phyloP scores from a whole-genome alignment of 2,329 filamentous ascomycete genomes.

The Exophiala alcalophila region DNA sequence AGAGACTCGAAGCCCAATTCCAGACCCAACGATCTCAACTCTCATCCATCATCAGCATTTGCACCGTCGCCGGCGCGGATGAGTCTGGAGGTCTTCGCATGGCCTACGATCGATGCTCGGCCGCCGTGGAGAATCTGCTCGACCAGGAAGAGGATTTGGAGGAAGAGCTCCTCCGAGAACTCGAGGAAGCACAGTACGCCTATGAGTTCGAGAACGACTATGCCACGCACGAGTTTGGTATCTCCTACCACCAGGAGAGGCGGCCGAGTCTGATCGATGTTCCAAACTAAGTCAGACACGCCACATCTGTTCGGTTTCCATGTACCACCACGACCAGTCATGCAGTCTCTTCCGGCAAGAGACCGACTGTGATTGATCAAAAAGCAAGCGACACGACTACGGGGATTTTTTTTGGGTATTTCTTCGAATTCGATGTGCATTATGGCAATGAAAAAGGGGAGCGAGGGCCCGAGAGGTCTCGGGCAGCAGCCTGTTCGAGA shows the following conservation, averaged over 20 bases:
- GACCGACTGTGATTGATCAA: no score
- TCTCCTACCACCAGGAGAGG: conserved; percentile 10
- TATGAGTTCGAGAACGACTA: conserved; percentile 13
- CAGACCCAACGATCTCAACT: conserved; percentile 27
- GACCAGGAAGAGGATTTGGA: conserved; percentile 29
- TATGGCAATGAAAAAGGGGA: no score
- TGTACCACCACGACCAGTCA: conserved; percentile 1
- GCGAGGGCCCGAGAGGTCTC: no score
- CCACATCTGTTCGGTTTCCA: background rate
- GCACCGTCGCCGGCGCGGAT: conserved; percentile 28
- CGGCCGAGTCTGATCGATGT: conserved; percentile 22
- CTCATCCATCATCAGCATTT: conserved; percentile 30
- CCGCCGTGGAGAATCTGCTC: conserved; percentile 27
- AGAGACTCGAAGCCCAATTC: conserved; percentile 30
- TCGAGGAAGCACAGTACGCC: conserved; percentile 16
- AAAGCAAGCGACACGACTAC: no score
- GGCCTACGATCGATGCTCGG: conserved; percentile 27
- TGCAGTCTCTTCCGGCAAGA: no score
- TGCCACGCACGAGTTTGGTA: conserved; percentile 1
- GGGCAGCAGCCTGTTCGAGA: no score
- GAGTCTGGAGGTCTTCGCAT: conserved; percentile 26
- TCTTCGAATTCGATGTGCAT: no score
- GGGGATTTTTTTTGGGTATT: no score
- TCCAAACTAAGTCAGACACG: conserved; percentile 1
- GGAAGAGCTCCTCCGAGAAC: conserved; percentile 21